Base-by-base conservation (phyloP, 805 yeast species). In the Metschnikowia corniflorae region DNA sequence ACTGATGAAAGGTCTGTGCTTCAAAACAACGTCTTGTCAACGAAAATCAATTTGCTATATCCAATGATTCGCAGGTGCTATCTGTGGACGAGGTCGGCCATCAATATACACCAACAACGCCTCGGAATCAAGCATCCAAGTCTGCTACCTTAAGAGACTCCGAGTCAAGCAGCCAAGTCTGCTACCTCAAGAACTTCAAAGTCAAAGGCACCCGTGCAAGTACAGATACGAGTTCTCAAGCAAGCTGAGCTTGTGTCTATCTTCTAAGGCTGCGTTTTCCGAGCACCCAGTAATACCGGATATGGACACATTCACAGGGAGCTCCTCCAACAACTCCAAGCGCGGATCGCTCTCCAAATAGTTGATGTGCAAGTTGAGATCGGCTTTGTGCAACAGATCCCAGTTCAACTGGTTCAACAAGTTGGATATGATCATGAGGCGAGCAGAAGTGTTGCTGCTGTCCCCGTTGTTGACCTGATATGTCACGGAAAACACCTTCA, bases 401-500 rank as follows among this genome's bases (percentile, higher is more conserved):
- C 50, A 47, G 24, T 47, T 34, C 16, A 47, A 16, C 36, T 43
- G 49, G 26, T 30, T 25, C 36, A 47, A 35, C 25, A 47, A 38
- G 26, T 31, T 36, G 18, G 31, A 29, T 16, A 47, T 14, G 3
- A 38, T 33, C 36, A 38, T 44, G 27, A 47, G 22, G 16, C 51
- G 37, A n/a, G 36, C 46, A 6, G 49, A 21, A 21, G 43, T 45
- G 31, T 42, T 30, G 26, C 24, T 19, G 15, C 22, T 36, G 16
- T 37, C 37, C 13, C 12, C 24, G 34, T 47, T 45, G 4, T 33
- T 26, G 9, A 48, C 51, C 17, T 29, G 23, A 37, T 43, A 45
- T 2, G 48, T 37, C 20, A 47, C 30, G 12, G 47, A 32, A 22
- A 43, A 32, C 15, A 21, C 16, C 15, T 14, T n/a, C 20, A 47